Evolutionary conservation across 2,329 filamentous ascomycete species (phyloP).

Genomic region (Fusarium sp.): DNA sequence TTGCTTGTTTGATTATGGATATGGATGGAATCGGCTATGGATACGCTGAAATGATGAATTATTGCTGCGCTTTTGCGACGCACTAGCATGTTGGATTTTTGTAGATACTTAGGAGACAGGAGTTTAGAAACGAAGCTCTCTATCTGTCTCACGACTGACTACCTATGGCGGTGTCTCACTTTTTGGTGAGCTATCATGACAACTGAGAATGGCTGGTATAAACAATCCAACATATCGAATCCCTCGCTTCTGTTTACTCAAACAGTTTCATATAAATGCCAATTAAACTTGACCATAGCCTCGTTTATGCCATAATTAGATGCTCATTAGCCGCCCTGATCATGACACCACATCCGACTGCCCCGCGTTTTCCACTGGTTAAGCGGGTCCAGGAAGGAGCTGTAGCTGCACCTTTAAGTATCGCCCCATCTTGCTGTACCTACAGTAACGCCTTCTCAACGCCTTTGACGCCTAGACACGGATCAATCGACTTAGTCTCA

Average conservation of each 20-base stretch:
- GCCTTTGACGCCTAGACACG: slow-evolving; percentile 19
- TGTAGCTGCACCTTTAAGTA: slow-evolving; percentile 35
- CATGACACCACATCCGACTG: slow-evolving; percentile 38
- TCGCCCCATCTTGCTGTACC: slow-evolving; percentile 38
- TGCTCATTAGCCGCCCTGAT: slow-evolving; percentile 23
- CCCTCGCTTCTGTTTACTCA: neutral
- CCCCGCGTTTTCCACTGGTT: slow-evolving; percentile 45
- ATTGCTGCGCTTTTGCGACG: slow-evolving; percentile 39
- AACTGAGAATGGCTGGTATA: neutral
- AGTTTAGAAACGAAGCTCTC: slow-evolving; percentile 43
- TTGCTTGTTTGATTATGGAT: slow-evolving; percentile 51
- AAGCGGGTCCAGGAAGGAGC: slow-evolving; percentile 34
- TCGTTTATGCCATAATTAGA: slow-evolving; percentile 10
- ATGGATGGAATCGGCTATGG: slow-evolving; percentile 42
- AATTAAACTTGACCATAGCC: neutral
- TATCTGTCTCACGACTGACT: slow-evolving; percentile 35
- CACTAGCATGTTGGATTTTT: slow-evolving; percentile 45
- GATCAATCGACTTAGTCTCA: slow-evolving; percentile 27
- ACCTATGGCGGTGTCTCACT: slow-evolving; percentile 1
- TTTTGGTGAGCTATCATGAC: slow-evolving; percentile 12
- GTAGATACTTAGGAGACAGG: slow-evolving; percentile 46
- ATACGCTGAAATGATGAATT: slow-evolving; percentile 47
- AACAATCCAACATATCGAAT: neutral
- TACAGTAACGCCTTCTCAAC: slow-evolving; percentile 32
- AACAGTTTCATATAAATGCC: neutral